These are phyloP conservation scores for Marasmius tenuissimus DNA, from an alignment of 1,284 basidiomycete genomes.

Conservation along the genomic window DNA sequence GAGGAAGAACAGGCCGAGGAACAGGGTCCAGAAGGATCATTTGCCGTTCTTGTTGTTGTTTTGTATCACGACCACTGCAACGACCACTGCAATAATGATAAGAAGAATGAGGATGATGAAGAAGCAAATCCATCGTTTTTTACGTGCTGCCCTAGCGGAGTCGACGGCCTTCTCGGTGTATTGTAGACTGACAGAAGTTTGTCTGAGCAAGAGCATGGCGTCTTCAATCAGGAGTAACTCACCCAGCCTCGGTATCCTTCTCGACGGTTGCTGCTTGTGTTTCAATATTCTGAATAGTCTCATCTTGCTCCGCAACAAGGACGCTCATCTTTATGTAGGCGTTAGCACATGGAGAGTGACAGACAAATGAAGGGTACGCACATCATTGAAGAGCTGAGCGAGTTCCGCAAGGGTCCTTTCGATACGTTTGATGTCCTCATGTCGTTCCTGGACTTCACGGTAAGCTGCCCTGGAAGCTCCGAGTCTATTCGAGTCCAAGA, in stretches of 20 bases:
- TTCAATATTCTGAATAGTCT: conserved; percentile 81
- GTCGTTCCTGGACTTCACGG: conserved; percentile 89
- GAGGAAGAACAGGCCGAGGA: conserved; percentile 1
- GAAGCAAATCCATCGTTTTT: conserved; percentile 95
- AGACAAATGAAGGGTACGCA: conserved; percentile 22
- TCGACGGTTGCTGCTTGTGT: conserved; percentile 70
- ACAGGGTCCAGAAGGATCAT: conserved; percentile 13
- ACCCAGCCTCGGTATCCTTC: conserved; percentile 85
- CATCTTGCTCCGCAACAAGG: conserved; percentile 91
- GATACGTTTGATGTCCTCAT: conserved; percentile 86
- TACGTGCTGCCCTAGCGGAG: conserved; percentile 87
- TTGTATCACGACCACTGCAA: conserved; percentile 54
- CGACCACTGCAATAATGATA: conserved; percentile 60
- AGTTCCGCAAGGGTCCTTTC: conserved; percentile 88
- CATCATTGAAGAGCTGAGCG: conserved; percentile 94
- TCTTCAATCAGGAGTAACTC: conserved; percentile 27
- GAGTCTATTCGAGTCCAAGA: conserved; percentile 89
- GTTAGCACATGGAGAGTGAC: conserved; percentile 7
- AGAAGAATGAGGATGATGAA: conserved; percentile 65
- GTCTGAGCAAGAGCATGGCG: conserved; percentile 10
- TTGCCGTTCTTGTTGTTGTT: conserved; percentile 32
- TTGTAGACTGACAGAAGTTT: conserved; percentile 49
- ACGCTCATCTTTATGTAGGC: conserved; percentile 68
- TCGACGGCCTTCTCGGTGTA: conserved; percentile 86
- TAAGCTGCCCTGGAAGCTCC: conserved; percentile 87